A percentile compares a stretch with the other conserved stretches of the same genome.
Evolutionary conservation across 805 yeast genomes (phyloP).

Genomic region (Citeromyces matritensis): DNA sequence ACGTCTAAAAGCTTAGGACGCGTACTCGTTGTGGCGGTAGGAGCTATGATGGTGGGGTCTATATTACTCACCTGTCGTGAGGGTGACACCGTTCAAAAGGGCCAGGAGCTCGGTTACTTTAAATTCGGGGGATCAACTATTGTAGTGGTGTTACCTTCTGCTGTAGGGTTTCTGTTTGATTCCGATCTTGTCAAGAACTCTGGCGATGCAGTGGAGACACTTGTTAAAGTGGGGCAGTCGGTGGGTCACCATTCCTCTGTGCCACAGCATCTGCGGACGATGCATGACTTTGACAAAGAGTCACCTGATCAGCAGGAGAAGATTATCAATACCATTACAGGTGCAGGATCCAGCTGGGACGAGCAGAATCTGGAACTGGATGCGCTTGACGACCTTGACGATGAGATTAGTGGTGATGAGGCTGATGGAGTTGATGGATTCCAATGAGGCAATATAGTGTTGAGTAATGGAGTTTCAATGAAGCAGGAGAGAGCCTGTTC

Average conservation of each 20-base stretch:
- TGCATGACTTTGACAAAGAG: constrained; percentile 26
- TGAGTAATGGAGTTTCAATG: background rate
- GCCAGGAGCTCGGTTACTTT: constrained; percentile 87
- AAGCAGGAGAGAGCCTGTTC: no score
- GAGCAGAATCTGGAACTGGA: constrained; percentile 5
- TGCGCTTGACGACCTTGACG: constrained; percentile 4
- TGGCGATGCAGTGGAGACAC: constrained; percentile 55
- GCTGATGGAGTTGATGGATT: constrained; percentile 3
- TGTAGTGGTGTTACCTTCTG: constrained; percentile 43
- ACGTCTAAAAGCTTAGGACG: constrained; percentile 66
- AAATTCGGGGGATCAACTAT: constrained; percentile 94
- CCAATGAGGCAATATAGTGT: background rate
- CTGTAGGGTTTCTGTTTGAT: constrained; percentile 46
- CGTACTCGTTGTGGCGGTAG: constrained; percentile 68
- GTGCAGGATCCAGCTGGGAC: constrained; percentile 15
- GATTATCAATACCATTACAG: constrained; percentile 43
- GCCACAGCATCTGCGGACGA: constrained; percentile 25
- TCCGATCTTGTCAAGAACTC: constrained; percentile 63
- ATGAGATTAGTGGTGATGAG: constrained; percentile 3
- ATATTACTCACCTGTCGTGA: constrained; percentile 54
- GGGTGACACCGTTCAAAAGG: constrained; percentile 43
- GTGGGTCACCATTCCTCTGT: constrained; percentile 56
- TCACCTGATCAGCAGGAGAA: constrained; percentile 28
- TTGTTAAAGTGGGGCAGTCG: constrained; percentile 83
- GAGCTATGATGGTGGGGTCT: constrained; percentile 99